Evolutionary conservation across 768 basidiomycete species (phyloP).

Genomic region (Xerocomellus chrysenteron): DNA sequence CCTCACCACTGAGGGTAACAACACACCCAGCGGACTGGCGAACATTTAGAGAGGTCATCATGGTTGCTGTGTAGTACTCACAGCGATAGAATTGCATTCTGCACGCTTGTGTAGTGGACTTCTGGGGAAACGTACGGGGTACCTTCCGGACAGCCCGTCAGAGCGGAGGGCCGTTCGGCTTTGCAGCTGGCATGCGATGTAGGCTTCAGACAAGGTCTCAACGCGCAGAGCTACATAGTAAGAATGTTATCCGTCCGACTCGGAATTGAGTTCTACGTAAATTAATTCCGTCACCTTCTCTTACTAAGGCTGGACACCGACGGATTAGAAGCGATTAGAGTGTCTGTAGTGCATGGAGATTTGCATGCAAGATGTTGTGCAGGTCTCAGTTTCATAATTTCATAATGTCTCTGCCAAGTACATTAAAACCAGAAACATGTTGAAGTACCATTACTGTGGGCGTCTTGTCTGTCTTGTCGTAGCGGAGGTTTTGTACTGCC

Average conservation of each 20-base stretch:
- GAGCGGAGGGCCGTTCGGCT: constrained; percentile 36
- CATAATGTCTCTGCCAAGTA: neutral
- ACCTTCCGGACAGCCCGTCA: constrained; percentile 49
- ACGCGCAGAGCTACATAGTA: neutral
- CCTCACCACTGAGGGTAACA: no score
- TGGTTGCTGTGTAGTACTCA: constrained; percentile 40
- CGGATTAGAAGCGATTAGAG: no score
- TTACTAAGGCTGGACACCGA: no score
- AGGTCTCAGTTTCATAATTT: neutral
- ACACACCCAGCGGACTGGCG: neutral
- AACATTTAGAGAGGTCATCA: constrained; percentile 7
- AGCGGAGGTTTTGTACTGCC: neutral
- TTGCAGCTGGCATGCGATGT: constrained; percentile 46
- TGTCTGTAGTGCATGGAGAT: no score
- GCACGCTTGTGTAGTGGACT: constrained; percentile 23
- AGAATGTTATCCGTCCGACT: neutral
- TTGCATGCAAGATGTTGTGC: no score
- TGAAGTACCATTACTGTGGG: neutral
- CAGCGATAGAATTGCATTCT: constrained; percentile 36
- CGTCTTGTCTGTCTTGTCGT: neutral
- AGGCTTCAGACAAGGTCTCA: constrained; percentile 42
- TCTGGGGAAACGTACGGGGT: constrained; percentile 30
- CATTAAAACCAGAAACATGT: no score
- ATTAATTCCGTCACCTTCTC: no score
- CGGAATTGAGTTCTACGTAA: no score